These are phyloP conservation scores for Dichomitus squalens DNA, from an alignment of 1,284 basidiomycete genomes.

Conservation along the genomic window DNA sequence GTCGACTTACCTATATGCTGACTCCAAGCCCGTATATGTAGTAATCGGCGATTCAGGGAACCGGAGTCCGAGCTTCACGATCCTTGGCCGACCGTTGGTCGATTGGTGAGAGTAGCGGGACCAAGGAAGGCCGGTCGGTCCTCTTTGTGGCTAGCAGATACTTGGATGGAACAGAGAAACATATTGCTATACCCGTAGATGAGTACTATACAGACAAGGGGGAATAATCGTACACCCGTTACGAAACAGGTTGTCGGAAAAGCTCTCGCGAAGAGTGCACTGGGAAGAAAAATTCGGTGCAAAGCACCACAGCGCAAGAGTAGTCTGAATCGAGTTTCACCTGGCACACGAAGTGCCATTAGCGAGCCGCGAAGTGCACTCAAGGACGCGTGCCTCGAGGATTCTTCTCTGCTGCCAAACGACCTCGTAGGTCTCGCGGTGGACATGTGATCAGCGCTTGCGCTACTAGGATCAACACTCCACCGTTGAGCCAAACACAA, in stretches of 20 bases:
- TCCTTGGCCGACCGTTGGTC: conserved; percentile 16
- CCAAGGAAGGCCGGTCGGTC: no score
- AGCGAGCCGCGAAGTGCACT: conserved; percentile 17
- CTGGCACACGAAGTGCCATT: background rate
- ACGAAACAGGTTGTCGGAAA: no score
- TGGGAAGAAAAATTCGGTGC: background rate
- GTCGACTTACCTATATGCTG: background rate
- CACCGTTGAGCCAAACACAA: no score
- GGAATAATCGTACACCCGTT: no score
- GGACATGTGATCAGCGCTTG: no score
- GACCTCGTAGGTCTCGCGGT: background rate
- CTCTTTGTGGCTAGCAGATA: no score
- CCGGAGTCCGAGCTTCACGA: conserved; percentile 41
- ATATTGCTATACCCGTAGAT: no score
- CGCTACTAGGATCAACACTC: no score
- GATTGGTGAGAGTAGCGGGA: background rate
- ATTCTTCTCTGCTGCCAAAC: background rate
- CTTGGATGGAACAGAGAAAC: background rate
- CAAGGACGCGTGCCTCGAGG: background rate
- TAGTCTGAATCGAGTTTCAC: conserved; percentile 18
- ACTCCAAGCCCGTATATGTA: conserved; percentile 16
- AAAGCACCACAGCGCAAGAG: conserved; percentile 6
- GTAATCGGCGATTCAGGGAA: conserved; percentile 49
- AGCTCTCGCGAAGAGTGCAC: conserved; percentile 9
- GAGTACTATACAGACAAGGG: no score